Conservation (phyloP, 441 rosid genomes). For the Aleurites moluccanus region DNA sequence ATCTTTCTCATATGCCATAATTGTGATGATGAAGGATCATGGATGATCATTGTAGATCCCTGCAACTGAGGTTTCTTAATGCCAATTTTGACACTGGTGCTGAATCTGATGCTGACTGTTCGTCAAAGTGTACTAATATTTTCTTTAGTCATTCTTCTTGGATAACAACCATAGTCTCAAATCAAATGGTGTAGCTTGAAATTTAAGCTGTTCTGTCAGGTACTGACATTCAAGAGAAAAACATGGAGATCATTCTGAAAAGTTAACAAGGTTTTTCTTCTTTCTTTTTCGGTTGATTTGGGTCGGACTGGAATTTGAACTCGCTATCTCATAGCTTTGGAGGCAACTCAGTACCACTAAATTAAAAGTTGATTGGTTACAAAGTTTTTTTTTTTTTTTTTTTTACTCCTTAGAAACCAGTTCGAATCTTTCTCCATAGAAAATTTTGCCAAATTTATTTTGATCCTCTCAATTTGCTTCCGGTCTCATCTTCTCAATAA, state of each 20-base stretch:
- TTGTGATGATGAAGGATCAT: too few relatives aligned
- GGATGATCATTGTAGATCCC: too few relatives aligned
- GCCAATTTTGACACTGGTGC: background rate
- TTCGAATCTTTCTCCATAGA: background rate
- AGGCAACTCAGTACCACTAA: too few relatives aligned
- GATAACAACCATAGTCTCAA: background rate
- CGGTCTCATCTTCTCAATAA: background rate
- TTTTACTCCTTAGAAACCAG: background rate
- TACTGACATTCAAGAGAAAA: background rate
- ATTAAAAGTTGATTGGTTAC: too few relatives aligned
- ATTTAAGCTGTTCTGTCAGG: conserved; percentile 4
- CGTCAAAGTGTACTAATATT: background rate
- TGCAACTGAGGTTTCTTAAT: too few relatives aligned
- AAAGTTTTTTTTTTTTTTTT: too few relatives aligned
- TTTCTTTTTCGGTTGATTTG: too few relatives aligned
- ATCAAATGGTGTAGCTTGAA: background rate
- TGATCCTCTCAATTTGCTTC: background rate
- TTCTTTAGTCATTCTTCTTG: background rate
- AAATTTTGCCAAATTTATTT: background rate
- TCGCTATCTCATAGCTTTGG: too few relatives aligned
- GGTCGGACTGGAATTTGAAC: too few relatives aligned
- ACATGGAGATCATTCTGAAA: conserved; percentile 24
- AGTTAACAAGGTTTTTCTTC: background rate
- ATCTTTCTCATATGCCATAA: too few relatives aligned
- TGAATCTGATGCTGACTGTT: conserved; percentile 23